Evolutionary conservation across 805 yeast genomes (phyloP), one percentile per base, ranked within the genome.

Genomic region (Cyberlindnera mycetangii): DNA sequence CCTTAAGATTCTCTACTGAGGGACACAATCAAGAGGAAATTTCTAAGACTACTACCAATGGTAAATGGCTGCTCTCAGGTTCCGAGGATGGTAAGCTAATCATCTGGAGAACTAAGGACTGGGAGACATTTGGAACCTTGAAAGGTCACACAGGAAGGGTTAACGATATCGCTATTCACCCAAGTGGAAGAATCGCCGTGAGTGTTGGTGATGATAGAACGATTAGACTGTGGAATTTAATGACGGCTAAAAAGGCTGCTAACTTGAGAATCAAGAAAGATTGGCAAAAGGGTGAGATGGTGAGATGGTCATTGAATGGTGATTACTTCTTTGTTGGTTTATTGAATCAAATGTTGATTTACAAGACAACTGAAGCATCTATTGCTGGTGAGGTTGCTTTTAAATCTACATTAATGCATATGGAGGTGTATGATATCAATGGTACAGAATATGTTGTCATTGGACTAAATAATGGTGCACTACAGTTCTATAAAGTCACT

Each of bases 221-320:
- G 7, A 74, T 93, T 30, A 74, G 92, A 59, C 72, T 93, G 47
- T 93, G 99, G 99, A 93, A 93, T 61, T 71, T 93, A 53, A 92
- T 93, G 98, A 92, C 97, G 1, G 93, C 89, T 12, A 86, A 87
- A 62, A 90, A 89, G 65, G 98, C 98, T 16, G 90, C 96, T 1
- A 72, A 78, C 10, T 69, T 90, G 65, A 89, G 85, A 59, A 67
- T 86, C 48, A 83, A 76, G 60, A 78, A 73, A 48, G 86, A 83
- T 58, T 81, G 83, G 52, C 86, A 84, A 64, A 67, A 72, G 45
- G 85, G 83, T 36, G 82, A 80, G 49, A 70, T 69, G 58, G 85
- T 83, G 9, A 72, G 78, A 55, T 89, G 95, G 93, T 66, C 81
- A 11, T 54, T 68, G 2, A 68, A 67, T 33, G 96, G 96, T n/a